Base-by-base conservation (phyloP, 768 basidiomycete genomes). In the Termitomyces sp. region DNA sequence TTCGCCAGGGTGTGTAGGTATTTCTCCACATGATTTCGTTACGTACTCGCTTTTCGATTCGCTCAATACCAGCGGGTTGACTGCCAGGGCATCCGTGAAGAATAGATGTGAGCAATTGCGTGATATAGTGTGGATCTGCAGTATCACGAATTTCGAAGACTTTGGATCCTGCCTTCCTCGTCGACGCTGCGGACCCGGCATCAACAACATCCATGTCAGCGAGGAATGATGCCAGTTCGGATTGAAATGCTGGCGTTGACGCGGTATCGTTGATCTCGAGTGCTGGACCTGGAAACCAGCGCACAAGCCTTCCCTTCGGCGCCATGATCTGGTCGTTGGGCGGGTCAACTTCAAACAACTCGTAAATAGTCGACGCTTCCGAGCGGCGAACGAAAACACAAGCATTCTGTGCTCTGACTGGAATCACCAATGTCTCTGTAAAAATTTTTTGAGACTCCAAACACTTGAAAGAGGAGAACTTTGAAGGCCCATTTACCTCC, bases 41-140 rank as follows among this genome's bases (percentile, higher is more conserved):
- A 6, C 71, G 72, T 0, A 83, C 71, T 8, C 79, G 77, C 65
- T 85, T 85, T 12, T 57, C 63, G 20, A 79, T 73, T 43, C 71
- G 67, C 40, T 60, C 42, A 14, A 74, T 62, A 10, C 71, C 56
- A 4, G 65, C 69, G 58, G 66, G 69, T 12, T 71, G 65, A 2
- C 76, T 77, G 11, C 77, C 66, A 2, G 59, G 59, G 29, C 54
- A 50, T 8, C 75, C 77, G 14, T 76, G 73, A 20, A 83, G 70
- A 62, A 85, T 81, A n/a, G 77, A 78, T 5, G 74, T 74, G 8
- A 85, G 71, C 5, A 84, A 66, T 56, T 81, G 73, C 2, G 81
- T 79, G 63, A 86, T 81, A 55, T 82, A 82, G 1, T 77, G 76
- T 1, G 81, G 80, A 60, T 84, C 67, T 0, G 71, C 48, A 0